Base-by-base conservation (phyloP, 257 asterid genomes). In the Agastache rugosa region DNA sequence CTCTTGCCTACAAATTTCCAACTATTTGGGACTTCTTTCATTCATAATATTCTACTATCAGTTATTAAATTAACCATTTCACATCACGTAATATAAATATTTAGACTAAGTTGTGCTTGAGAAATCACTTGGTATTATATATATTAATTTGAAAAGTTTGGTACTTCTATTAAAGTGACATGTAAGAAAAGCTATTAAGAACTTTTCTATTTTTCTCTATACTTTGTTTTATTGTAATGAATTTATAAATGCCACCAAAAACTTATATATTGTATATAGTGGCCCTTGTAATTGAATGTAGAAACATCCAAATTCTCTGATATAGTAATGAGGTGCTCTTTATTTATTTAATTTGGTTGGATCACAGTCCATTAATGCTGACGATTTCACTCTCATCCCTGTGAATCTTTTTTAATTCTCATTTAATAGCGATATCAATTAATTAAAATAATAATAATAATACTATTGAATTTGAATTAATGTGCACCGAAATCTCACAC, bases 201-300 rank as follows among this genome's bases (percentile, higher is more conserved):
- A 29, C 62, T 47, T 68, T 68, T 27, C 4, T 50, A 42, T 42
- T 39, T 8, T 12, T 42, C 4, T 11, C 11, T 1, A 16, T 12
- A 25, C 23, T 50, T 68, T 48, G 10, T 25, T 22, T 37, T 37
- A 22, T 54, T 54, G 39, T 69, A 19, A 19, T 37, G 5, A 56
- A 70, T 70, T 69, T 35, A 70, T 54, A 53, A 37, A 39, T 55
- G 55, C 22, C 54, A 16, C 58, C 58, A 8, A 45, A 65, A 44
- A 15, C 45, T 31, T 58, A 14, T 14, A 58, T 27, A 8, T 14
- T 14, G 25, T 27, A 8, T 14, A 12, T 47, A 20, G 64, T 70
- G 75, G 34, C 41, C 75, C 67, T 39, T 55, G 17, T 27, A 5
- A n/a, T n/a, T 19, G 11, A 53, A 51, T 53, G 12, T 31, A 19